Base-by-base conservation (phyloP, 768 basidiomycete species). In the Mycena latifolia region DNA sequence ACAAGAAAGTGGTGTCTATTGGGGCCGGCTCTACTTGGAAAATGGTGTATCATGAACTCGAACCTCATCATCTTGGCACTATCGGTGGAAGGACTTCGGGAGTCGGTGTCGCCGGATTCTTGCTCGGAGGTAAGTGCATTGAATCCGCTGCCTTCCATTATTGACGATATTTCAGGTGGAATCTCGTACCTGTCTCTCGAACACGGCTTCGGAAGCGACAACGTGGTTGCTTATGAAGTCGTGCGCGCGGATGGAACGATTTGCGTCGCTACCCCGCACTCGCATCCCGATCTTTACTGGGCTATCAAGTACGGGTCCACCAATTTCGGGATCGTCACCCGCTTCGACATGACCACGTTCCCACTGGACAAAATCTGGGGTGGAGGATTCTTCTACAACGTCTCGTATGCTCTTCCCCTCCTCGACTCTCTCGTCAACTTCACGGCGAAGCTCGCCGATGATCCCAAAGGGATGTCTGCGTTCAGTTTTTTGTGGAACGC, bases 261-360 rank as follows among this genome's bases (percentile, higher is more conserved):
- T 10, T 35, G 47, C 28, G 28, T 67, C 20, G 69, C 52, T 10
- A 68, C 65, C 11, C 50, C 43, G 24, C 43, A 45, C 41, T 56
- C 59, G 25, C 53, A 69, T 28, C n/a, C 59, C 17, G 71, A 72
- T 45, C 56, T 72, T 11, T 67, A 67, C 51, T 65, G 63, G 66
- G 69, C 69, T 12, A 54, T 72, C 24, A 72, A 71, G 39, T 62
- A 58, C 18, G 71, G 66, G 18, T 60, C 60, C 24, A 70, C 69
- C 1, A 72, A 72, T 46, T 72, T 54, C 48, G 71, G 71, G 18
- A 64, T 72, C 33, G 66, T 72, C n/a, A 71, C 69, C 8, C 55
- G 66, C 25, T 71, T 70, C 48, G 69, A 61, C 25, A 56, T 72
- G 60, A 45, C 35, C 1, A 70, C 71, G 14, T 59, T 51, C 55